phyloP scores from a whole-genome alignment of 192 early-diverging fungal genomes.

The Coemansia sp. region DNA sequence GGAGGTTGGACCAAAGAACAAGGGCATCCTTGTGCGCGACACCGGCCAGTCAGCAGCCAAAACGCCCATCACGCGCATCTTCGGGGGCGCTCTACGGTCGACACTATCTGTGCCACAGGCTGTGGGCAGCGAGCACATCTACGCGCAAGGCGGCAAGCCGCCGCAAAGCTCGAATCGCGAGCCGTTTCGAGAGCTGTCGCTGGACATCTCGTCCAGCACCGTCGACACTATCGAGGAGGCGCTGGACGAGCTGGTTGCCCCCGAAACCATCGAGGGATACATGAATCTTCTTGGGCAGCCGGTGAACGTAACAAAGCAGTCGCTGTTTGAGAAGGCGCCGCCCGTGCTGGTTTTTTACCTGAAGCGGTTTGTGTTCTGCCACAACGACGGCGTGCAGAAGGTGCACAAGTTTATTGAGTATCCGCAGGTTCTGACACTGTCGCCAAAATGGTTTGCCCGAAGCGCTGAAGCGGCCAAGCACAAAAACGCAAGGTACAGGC shows the following conservation, averaged over 20 bases:
- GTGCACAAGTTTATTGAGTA: slow-evolving; percentile 83
- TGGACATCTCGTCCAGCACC: slow-evolving; percentile 80
- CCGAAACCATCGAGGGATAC: slow-evolving; percentile 85
- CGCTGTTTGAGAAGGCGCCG: slow-evolving; percentile 77
- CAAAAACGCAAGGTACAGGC: slow-evolving; percentile 60
- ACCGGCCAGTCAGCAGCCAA: slow-evolving; percentile 40
- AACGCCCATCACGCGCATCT: slow-evolving; percentile 84
- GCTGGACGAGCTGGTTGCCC: slow-evolving; percentile 69
- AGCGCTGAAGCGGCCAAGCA: slow-evolving; percentile 17
- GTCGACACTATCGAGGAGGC: slow-evolving; percentile 86
- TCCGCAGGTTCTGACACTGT: slow-evolving; percentile 59
- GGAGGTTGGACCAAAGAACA: slow-evolving; percentile 88
- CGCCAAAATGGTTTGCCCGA: slow-evolving; percentile 57
- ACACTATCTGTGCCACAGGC: slow-evolving; percentile 64
- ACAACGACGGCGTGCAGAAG: slow-evolving; percentile 77
- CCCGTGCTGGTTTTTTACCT: slow-evolving; percentile 91
- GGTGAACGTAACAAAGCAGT: slow-evolving; percentile 79
- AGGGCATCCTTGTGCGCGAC: slow-evolving; percentile 54
- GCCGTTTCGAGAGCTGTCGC: slow-evolving; percentile 82
- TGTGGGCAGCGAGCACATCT: not conserved
- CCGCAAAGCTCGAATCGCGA: slow-evolving; percentile 84
- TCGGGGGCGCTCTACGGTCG: slow-evolving; percentile 80
- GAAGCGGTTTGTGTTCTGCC: slow-evolving; percentile 89
- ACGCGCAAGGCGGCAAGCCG: slow-evolving; percentile 32
- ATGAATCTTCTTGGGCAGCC: slow-evolving; percentile 29